These are phyloP conservation scores for Mycena haematopus DNA, from an alignment of 768 basidiomycete species.

Conservation along the genomic window DNA sequence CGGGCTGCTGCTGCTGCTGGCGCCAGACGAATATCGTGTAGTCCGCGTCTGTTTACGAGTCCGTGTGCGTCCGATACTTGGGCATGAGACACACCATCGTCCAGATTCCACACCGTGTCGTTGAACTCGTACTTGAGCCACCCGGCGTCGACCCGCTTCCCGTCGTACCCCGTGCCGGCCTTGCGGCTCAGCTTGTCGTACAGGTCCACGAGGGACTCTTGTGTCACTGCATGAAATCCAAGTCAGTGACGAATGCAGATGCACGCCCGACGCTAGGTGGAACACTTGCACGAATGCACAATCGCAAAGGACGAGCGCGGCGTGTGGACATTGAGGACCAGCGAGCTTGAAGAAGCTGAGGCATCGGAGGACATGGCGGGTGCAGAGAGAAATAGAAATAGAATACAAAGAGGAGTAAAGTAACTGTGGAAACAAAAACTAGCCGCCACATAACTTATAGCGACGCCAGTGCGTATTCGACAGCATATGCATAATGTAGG, in stretches of 20 bases:
- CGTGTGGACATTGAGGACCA: conserved; percentile 75
- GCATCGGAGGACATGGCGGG: conserved; percentile 21
- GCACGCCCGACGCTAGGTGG: background rate
- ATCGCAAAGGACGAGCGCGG: conserved; percentile 77
- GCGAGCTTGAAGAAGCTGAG: conserved; percentile 38
- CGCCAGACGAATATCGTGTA: conserved; percentile 88
- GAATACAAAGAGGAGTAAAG: conserved; percentile 17
- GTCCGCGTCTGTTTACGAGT: conserved; percentile 67
- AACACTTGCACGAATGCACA: conserved; percentile 70
- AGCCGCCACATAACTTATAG: conserved; percentile 1
- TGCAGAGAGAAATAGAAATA: conserved; percentile 6
- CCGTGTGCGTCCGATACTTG: background rate
- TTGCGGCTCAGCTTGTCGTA: conserved; percentile 79
- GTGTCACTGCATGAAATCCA: conserved; percentile 55
- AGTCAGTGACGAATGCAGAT: background rate
- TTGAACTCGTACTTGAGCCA: conserved; percentile 91
- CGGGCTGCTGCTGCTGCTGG: conserved; percentile 47
- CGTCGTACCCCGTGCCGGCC: conserved; percentile 59
- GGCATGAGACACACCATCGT: conserved; percentile 70
- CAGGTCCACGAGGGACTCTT: conserved; percentile 68
- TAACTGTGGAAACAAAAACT: conserved; percentile 19
- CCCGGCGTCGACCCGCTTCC: conserved; percentile 70
- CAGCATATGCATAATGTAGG: background rate
- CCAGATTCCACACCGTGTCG: conserved; percentile 81
- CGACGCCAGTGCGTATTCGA: background rate